These are phyloP conservation scores for Phytopythium litorale DNA, from an alignment of 352 stramenopile species.

Conservation along the genomic window DNA sequence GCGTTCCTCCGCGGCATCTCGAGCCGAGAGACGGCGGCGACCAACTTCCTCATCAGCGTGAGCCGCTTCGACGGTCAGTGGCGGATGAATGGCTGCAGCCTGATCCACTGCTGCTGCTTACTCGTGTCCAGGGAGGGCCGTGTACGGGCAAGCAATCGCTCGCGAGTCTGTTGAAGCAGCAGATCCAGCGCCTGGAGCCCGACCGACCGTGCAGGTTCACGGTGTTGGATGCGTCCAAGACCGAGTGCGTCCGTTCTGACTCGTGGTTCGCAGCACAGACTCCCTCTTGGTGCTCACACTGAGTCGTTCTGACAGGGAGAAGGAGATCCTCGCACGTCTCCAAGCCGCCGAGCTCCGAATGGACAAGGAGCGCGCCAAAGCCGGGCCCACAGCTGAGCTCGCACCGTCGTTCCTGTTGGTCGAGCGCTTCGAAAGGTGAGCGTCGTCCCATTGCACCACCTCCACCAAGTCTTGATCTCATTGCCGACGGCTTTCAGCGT, in stretches of 20 bases:
- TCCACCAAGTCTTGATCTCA: not conserved
- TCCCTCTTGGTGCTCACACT: not conserved
- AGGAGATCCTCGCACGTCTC: conserved; percentile 35
- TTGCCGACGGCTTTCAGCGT: conserved; percentile 25
- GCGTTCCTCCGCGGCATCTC: conserved; percentile 26
- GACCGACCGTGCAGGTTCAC: conserved; percentile 23
- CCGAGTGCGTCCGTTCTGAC: conserved; percentile 4
- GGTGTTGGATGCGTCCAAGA: conserved; percentile 24
- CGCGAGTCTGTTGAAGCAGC: conserved; percentile 32
- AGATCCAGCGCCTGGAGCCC: conserved; percentile 16
- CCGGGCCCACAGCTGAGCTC: not conserved
- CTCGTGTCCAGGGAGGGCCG: conserved; percentile 30
- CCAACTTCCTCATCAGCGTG: conserved; percentile 75
- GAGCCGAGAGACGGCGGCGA: not conserved
- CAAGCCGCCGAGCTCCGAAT: conserved; percentile 19
- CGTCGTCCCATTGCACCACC: not conserved
- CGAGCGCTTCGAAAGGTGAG: conserved; percentile 56
- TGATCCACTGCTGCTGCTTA: not conserved
- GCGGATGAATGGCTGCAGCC: not conserved
- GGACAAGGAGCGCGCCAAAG: conserved; percentile 16
- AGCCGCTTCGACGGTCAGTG: not conserved
- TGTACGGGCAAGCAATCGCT: conserved; percentile 51
- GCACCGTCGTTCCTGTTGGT: conserved; percentile 39
- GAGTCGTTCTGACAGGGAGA: conserved; percentile 21
- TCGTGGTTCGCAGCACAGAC: not conserved